phyloP scores from a whole-genome alignment of 108 stramenopile genomes.

The Nitzschia sp. region DNA sequence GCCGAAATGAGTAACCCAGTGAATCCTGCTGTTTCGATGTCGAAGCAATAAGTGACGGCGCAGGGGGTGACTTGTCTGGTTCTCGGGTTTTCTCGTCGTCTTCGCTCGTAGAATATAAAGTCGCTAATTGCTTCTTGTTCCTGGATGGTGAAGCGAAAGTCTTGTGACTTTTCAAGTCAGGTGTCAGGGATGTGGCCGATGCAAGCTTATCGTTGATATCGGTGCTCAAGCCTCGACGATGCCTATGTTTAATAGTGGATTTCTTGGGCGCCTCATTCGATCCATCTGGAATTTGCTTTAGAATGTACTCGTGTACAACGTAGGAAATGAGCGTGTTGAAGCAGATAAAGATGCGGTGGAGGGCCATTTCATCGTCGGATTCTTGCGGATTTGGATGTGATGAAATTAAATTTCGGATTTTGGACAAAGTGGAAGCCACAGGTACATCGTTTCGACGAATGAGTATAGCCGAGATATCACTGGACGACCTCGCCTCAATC shows the following conservation, averaged over 20 bases:
- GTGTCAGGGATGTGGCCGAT: not conserved
- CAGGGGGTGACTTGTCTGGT: not conserved
- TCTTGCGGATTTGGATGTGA: slow-evolving; percentile 1
- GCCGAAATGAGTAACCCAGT: no score
- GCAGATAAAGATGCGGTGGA: slow-evolving; percentile 40
- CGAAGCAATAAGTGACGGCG: not conserved
- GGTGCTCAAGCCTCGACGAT: slow-evolving; percentile 6
- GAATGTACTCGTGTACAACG: slow-evolving; percentile 35
- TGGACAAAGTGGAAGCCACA: slow-evolving; percentile 7
- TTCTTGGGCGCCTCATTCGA: not conserved
- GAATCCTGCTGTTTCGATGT: no score
- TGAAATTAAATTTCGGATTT: slow-evolving; percentile 27
- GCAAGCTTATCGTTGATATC: slow-evolving; percentile 16
- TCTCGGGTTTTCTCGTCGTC: not conserved
- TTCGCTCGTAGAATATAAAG: not conserved
- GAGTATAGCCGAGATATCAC: slow-evolving; percentile 7
- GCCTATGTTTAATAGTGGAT: slow-evolving; percentile 12
- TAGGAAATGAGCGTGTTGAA: slow-evolving; percentile 35
- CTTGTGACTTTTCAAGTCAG: not conserved
- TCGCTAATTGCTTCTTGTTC: not conserved
- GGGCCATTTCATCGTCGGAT: slow-evolving; percentile 3
- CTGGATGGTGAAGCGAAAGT: not conserved
- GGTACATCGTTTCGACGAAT: slow-evolving; percentile 1
- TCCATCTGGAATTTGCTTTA: not conserved
- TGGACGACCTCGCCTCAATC: slow-evolving; percentile 14